phyloP scores from a whole-genome alignment of 768 basidiomycete genomes.

The Lactifluus hygrophoroides region DNA sequence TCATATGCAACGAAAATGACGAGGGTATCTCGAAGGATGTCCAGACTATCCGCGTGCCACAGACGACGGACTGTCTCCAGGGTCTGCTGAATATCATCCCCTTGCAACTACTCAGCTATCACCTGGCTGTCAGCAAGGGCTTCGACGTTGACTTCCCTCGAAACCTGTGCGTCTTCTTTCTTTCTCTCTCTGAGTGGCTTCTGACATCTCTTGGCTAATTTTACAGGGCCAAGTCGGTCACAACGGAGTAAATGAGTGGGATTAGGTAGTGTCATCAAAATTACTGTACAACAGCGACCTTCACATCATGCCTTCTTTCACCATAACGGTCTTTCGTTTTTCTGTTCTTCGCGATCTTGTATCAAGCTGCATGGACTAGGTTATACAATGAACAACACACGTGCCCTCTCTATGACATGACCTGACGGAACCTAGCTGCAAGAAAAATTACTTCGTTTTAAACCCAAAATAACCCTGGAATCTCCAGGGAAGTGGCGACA shows the following conservation, averaged over 20 bases:
- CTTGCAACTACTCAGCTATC: slow-evolving; percentile 91
- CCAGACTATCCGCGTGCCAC: slow-evolving; percentile 90
- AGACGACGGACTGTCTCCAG: slow-evolving; percentile 91
- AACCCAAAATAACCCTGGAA: background rate
- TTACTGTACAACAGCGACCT: slow-evolving; percentile 9
- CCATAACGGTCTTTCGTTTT: background rate
- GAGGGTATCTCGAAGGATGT: slow-evolving; percentile 60
- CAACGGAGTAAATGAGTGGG: slow-evolving; percentile 25
- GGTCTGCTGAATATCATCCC: slow-evolving; percentile 96
- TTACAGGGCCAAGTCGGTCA: slow-evolving; percentile 30
- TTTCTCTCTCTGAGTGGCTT: background rate
- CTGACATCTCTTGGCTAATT: background rate
- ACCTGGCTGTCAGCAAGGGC: slow-evolving; percentile 90
- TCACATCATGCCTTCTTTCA: background rate
- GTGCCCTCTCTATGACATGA: background rate
- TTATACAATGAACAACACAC: background rate
- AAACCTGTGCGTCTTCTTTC: slow-evolving; percentile 60
- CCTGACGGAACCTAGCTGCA: background rate
- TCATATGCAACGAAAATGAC: slow-evolving; percentile 93
- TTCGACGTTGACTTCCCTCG: slow-evolving; percentile 98
- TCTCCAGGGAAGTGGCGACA: background rate
- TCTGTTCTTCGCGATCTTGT: slow-evolving; percentile 4
- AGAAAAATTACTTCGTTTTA: background rate
- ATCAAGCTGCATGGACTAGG: slow-evolving; percentile 2
- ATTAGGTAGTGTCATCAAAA: background rate